Base-by-base conservation (phyloP, 208 protist species). In the Trichomonas tenax region DNA sequence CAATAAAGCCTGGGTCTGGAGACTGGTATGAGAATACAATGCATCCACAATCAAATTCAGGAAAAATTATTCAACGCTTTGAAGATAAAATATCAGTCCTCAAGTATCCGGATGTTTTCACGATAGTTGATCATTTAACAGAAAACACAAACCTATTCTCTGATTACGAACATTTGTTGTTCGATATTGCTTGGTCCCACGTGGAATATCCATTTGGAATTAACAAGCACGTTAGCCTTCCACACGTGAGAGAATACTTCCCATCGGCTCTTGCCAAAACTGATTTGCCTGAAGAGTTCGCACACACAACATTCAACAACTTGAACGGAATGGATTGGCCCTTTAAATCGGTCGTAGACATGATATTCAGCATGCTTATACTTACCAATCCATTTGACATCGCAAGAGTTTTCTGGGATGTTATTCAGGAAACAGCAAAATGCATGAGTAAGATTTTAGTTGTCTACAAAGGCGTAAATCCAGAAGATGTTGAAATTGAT, bases 401-500 rank as follows among this genome's bases (percentile, higher is more conserved):
- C 14, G 86, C 86, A 4, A 8, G 44, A 34, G 86, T 93, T 40
- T 93, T 51, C 38, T 93, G 86, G 86, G 44, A 93, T 58, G 86
- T 51, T 38, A 93, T 93, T 51, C 86, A 93, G 51, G 86, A 93
- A 93, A 26, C 86, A 26, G 86, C 86, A 9, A 41, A 93, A 93
- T 93, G 86, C 31, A 93, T 93, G 86, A 23, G 31, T 36, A 48
- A 51, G n/a, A 10, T 93, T 17, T 51, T 51, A 1, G 40, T 93
- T 36, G 23, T 89, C 31, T 23, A 93, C 14, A 48, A 51, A 4
- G 86, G 86, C 21, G 31, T 51, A 38, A 41, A 26, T 34, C 36
- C 86, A 38, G 86, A 93, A 58, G 86, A 93, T 51, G 86, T 93
- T 58, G 86, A 93, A 51, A 93, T 93, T 36, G 86, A 93, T 58